Base-by-base conservation (phyloP, 2,329 filamentous ascomycete genomes). In the Colletotrichum abscissum region DNA sequence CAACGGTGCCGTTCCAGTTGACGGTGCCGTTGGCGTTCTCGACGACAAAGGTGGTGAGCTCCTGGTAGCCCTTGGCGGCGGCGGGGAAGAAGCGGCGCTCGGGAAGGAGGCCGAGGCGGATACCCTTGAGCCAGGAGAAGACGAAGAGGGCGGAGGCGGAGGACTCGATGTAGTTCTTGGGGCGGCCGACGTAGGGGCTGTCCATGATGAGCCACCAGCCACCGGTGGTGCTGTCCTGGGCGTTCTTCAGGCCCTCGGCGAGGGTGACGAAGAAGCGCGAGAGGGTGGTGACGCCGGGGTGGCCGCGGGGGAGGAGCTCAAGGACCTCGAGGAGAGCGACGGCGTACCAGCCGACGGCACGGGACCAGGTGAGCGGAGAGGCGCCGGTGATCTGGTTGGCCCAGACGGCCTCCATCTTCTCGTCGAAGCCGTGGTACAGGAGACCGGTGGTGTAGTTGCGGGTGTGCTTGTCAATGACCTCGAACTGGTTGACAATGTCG, bases 181-280 rank as follows among this genome's bases (percentile, higher is more conserved):
- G 75, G 58, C 79, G 76, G 2, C 84, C 86, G 0, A 85, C 83
- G 69, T 87, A 86, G 42, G 83, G 78, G 67, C 85, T 82, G 76
- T 85, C 85, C 85, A 91, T 88, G 62, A 91, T 81, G 68, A 90
- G 81, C 86, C 88, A 91, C 89, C 89, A 92, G 22, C 87, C 88
- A 0, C 88, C 87, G 1, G 75, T 76, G 11, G 75, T 76, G 11
- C 76, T 75, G 72, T 88, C 86, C 33, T 85, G 85, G 0, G 83
- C 81, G 16, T 77, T 77, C 74, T 84, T 83, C 2, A 89, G 75
- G 0, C 85, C 85, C 3, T 81, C 75, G 1, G 84, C 83, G 0
- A 88, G 81, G 14, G 82, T 80, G 4, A 79, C 78, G 62, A 86
- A 84, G 77, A 86, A 85, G 5, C 77, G 78, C 56, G 80, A 75